Evolutionary conservation across 768 basidiomycete genomes (phyloP).

Genomic region (Boletales sp.): DNA sequence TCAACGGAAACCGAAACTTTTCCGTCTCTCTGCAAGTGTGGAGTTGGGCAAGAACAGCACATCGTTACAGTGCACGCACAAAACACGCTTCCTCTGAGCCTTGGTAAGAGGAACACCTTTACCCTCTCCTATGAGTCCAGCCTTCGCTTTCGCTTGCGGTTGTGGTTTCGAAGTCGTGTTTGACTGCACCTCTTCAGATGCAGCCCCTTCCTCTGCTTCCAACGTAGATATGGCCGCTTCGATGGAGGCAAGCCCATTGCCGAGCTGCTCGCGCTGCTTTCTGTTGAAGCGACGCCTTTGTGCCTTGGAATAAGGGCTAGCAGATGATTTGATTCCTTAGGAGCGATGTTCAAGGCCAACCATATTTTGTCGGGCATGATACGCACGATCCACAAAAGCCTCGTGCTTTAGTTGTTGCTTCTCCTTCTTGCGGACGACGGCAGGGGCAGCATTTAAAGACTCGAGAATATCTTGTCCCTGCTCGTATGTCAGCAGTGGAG

Average conservation of each 20-base stretch:
- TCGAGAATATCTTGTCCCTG: conserved; percentile 47
- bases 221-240: conserved; percentile 54
- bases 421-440: conserved; percentile 55
- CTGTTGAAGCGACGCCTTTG: conserved; percentile 69
- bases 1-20: conserved; percentile 63
- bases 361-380: background rate
- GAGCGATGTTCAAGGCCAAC: background rate
- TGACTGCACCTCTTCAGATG: conserved; percentile 11
- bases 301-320: conserved; percentile 64
- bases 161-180: conserved; percentile 16
- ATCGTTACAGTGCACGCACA: conserved; percentile 46
- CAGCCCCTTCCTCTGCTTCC: conserved; percentile 33
- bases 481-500: background rate
- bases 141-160: conserved; percentile 25
- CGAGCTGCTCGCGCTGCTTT: conserved; percentile 60
- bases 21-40: conserved; percentile 52
- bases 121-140: conserved; percentile 66
- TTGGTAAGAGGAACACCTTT: conserved; percentile 54
- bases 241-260: conserved; percentile 47
- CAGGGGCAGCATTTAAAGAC: conserved; percentile 28
- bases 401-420: conserved; percentile 65
- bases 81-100: conserved; percentile 59
- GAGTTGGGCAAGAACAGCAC: background rate
- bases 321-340: conserved; percentile 47
- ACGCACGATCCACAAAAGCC: conserved; percentile 62